These are phyloP conservation scores for Debaryomyces coudertii DNA, from an alignment of 1,139 yeast species.

Conservation along the genomic window DNA sequence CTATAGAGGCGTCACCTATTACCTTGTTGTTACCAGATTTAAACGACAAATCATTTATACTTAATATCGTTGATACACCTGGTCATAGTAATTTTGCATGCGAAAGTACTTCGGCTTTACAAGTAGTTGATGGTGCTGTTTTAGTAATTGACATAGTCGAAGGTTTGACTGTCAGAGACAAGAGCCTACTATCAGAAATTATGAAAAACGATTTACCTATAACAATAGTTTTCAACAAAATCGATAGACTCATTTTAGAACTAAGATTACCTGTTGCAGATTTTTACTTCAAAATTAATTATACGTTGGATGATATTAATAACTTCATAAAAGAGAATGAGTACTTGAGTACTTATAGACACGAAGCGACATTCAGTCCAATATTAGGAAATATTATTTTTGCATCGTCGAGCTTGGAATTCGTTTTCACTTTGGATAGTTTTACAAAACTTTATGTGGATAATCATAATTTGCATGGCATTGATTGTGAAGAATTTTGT, in stretches of 20 bases:
- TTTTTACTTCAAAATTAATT: conserved; percentile 67
- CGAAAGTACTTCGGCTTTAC: conserved; percentile 63
- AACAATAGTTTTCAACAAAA: conserved; percentile 70
- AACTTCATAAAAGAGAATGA: conserved; percentile 42
- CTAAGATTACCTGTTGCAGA: conserved; percentile 74
- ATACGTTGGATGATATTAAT: conserved; percentile 67
- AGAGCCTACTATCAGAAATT: conserved; percentile 51
- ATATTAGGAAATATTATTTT: conserved; percentile 67
- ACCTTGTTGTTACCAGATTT: conserved; percentile 63
- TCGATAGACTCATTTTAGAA: conserved; percentile 82
- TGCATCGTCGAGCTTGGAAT: conserved; percentile 64
- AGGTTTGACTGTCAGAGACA: conserved; percentile 65
- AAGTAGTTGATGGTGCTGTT: conserved; percentile 65
- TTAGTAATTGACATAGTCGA: conserved; percentile 85
- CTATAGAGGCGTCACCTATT: conserved; percentile 67
- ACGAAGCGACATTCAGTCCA: conserved; percentile 56
- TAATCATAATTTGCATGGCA: conserved; percentile 23
- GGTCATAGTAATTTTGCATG: conserved; percentile 88
- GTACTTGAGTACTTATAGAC: conserved; percentile 28
- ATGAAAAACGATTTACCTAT: conserved; percentile 53
- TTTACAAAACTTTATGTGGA: conserved; percentile 61
- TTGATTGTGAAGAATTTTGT: conserved; percentile 50
- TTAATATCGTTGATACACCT: conserved; percentile 82
- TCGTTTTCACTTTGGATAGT: conserved; percentile 66
- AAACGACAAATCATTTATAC: conserved; percentile 56